Percentiles rank a stretch among this genome's conserved stretches.
phyloP scores from a whole-genome alignment of 169 alveolate genomes.

The Hammondia hammondi region DNA sequence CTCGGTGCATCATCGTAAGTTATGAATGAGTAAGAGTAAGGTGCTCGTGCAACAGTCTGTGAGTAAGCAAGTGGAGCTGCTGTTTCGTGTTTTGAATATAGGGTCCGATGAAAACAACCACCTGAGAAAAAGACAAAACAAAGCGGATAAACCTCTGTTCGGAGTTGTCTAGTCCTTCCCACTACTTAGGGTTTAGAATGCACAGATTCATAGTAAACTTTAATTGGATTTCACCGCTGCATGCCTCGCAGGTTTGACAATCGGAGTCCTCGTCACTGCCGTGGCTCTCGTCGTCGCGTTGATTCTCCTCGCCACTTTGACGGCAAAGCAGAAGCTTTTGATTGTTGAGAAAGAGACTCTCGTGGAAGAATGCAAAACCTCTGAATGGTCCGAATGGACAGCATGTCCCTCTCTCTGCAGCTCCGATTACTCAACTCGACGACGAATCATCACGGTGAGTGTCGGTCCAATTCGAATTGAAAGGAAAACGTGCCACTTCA shows the following conservation, averaged over 20 bases:
- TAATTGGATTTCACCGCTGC: background rate
- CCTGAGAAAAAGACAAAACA: no score
- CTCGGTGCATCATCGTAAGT: no score
- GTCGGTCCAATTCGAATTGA: background rate
- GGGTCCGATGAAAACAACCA: no score
- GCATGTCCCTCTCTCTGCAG: background rate
- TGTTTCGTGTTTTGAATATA: no score
- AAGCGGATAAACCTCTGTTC: no score
- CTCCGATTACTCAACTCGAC: background rate
- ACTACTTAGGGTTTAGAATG: no score
- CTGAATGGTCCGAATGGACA: background rate
- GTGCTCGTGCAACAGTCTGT: no score
- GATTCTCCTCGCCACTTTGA: background rate
- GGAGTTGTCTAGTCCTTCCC: no score
- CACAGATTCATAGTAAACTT: no score
- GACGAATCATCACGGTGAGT: background rate
- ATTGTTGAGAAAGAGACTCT: background rate
- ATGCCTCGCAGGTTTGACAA: background rate
- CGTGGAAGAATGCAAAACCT: background rate
- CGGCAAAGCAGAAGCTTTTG: slow-evolving; percentile 1
- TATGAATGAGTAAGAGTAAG: no score
- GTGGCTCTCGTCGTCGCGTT: background rate
- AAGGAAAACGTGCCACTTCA: no score
- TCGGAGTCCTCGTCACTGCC: background rate
- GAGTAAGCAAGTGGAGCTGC: no score